Evolutionary conservation across 1,284 basidiomycete genomes (phyloP), one percentile per base, ranked within the genome.

Genomic region (Microbotryomycetes sp.): DNA sequence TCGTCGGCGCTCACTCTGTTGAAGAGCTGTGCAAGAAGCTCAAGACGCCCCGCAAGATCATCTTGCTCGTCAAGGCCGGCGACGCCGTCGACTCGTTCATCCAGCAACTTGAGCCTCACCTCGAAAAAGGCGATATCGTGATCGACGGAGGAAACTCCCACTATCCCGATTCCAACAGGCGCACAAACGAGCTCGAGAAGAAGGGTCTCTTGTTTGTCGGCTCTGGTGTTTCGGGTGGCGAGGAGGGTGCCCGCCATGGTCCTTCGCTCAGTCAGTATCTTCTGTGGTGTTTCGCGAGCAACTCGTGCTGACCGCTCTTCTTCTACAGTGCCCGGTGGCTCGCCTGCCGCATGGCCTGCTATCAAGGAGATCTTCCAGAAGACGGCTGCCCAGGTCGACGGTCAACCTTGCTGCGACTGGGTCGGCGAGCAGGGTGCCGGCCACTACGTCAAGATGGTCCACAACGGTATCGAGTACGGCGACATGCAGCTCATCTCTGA

Each of bases 401-500:
- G 91, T 49, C 90, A 93, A 76, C 92, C 96, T 54, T 98, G 96
- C 83, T 97, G 94, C 78, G 96, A 98, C 81, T 99, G 96, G 96
- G 93, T 99, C 75, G 96, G 96, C 59, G 87, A 91, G 77, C 88
- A 85, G 67, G 96, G 94, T 71, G 83, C 92, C 49, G 90, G 91
- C 52, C 91, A 93, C 82, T 94, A 92, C 76, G 89, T 93, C 76
- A 97, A 96, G 83, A 93, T 97, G 94, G 96, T 98, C 67, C 96
- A 79, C 78, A 80, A 80, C 76, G 79, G 91, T 81, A 97, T 97
- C 77, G 92, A 97, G 79, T 99, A 98, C 78, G 96, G 96, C 79
- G 96, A 99, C 81, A 99, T 99, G 96, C 96, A 98, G 79, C 82
- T 98, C 76, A 98, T 99, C 73, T 89, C 91, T 70, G 96, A 99